These are phyloP conservation scores for Wolfiporia cocos DNA, from an alignment of 1,284 basidiomycete species.

Conservation along the genomic window DNA sequence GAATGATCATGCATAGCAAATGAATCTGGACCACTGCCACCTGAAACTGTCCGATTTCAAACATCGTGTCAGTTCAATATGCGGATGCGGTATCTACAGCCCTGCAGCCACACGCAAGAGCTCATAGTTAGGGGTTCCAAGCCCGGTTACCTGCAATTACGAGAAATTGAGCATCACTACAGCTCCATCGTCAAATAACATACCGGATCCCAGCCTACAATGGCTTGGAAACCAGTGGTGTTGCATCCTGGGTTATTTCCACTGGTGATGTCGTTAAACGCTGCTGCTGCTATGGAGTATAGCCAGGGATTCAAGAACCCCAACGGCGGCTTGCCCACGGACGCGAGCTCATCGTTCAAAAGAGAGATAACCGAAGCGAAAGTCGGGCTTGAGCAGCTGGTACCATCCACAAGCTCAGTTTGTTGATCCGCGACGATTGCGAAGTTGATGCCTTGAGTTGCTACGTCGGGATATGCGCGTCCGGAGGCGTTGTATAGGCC, in stretches of 20 bases:
- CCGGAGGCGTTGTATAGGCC: constrained; percentile 52
- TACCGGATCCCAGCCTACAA: constrained; percentile 39
- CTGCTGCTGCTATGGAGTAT: constrained; percentile 25
- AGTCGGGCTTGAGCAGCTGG: constrained; percentile 34
- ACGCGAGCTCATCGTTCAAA: constrained; percentile 50
- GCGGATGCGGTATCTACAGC: constrained; percentile 1
- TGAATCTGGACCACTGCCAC: too few relatives aligned
- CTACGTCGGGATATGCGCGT: constrained; percentile 6
- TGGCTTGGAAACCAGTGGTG: constrained; percentile 30
- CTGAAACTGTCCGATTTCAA: too few relatives aligned
- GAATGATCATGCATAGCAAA: too few relatives aligned
- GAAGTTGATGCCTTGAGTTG: constrained; percentile 34
- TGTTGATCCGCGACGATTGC: constrained; percentile 45
- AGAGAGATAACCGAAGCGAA: constrained; percentile 51
- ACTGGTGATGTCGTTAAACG: constrained; percentile 36
- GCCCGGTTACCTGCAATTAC: constrained; percentile 15
- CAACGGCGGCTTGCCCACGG: constrained; percentile 34
- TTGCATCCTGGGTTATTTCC: constrained; percentile 28
- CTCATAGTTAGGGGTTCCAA: constrained; percentile 22
- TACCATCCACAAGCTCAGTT: constrained; percentile 40
- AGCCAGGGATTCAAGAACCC: constrained; percentile 45
- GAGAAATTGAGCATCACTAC: not conserved
- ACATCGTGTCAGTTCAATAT: too few relatives aligned
- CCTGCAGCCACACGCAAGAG: constrained; percentile 6
- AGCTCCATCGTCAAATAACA: too few relatives aligned